Evolutionary conservation across 1,139 yeast genomes (phyloP).

Genomic region (Sugiyamaella pinicola): DNA sequence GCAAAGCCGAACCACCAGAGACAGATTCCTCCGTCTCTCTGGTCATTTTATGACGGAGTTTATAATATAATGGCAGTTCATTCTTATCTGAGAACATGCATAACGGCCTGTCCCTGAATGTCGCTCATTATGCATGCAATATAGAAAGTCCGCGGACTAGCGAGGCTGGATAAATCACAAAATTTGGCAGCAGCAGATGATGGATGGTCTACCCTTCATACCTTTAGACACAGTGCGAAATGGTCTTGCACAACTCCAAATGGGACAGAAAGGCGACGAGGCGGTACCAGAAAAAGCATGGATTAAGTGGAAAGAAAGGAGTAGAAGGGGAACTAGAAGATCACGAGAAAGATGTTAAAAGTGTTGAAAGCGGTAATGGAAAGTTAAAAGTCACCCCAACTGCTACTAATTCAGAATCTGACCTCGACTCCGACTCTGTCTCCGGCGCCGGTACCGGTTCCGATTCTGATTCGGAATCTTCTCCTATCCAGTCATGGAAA

Average conservation of each 20-base stretch:
- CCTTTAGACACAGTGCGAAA: slow-evolving; percentile 13
- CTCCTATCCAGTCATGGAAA: slow-evolving; percentile 6
- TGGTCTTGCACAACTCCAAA: slow-evolving; percentile 38
- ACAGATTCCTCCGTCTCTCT: too few relatives aligned
- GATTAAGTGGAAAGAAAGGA: slow-evolving; percentile 22
- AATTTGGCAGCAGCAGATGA: background rate
- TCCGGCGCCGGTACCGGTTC: background rate
- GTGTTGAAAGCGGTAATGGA: background rate
- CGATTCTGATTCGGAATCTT: background rate
- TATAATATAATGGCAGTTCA: too few relatives aligned
- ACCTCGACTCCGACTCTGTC: background rate
- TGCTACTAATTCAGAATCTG: slow-evolving; percentile 6
- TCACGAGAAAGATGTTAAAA: background rate
- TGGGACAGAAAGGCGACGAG: slow-evolving; percentile 37
- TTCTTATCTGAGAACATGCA: too few relatives aligned
- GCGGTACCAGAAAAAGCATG: slow-evolving; percentile 34
- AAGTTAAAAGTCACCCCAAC: background rate
- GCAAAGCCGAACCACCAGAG: too few relatives aligned
- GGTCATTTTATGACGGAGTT: too few relatives aligned
- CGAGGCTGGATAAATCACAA: background rate
- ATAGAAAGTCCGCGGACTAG: background rate
- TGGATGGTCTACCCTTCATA: background rate
- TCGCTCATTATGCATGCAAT: background rate
- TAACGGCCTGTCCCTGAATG: too few relatives aligned
- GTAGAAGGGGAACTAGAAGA: background rate